Base-by-base conservation (phyloP, 169 alveolate species). In the Eimeria acervulina region DNA sequence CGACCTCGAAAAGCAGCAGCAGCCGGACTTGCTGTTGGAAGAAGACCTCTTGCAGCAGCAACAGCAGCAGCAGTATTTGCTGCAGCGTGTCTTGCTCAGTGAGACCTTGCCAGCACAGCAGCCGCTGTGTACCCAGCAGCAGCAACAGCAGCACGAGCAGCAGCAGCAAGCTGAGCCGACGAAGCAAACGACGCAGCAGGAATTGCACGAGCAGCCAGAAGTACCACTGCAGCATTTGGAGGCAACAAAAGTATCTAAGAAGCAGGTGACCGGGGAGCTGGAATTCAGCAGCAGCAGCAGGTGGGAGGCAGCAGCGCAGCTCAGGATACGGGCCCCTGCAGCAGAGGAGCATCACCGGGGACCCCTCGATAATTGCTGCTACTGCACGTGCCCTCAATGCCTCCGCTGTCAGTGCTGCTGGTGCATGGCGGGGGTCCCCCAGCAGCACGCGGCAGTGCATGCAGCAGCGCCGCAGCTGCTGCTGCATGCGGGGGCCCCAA, bases 341-440 rank as follows among this genome's bases (percentile, higher is more conserved):
- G 17, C 78, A n/a, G 78, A 28, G 61, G 6, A 31, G 21, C 21
- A 17, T 19, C 55, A 38, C 38, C 87, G 63, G 87, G 59, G 90
- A 44, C 90, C 68, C 44, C 47, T 36, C 21, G 78, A 84, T 55
- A 15, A 36, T 55, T 84, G 93, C 93, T 84, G 93, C 33, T 31
- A 55, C 33, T 84, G 93, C 93, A 84, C 80, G 17, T 84, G 93
- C 78, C 78, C 51, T 26, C 40, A 51, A 23, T 84, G 93, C 59
- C 55, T 59, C 19, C 78, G 36, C 23, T 84, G 93, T 44, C 19
- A 84, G 52, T 84, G 78, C 63, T 21, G 13, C 51, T 84, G 74
- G n/a, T 55, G 93, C 93, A 38, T 23, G 10, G 61, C 36, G 85
- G 85, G 85, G 85, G 85, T 19, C 55, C 85, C 55, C 85, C 59